These are phyloP conservation scores for Xylaria sp. DNA, from an alignment of 2,329 filamentous ascomycete genomes.

Conservation along the genomic window DNA sequence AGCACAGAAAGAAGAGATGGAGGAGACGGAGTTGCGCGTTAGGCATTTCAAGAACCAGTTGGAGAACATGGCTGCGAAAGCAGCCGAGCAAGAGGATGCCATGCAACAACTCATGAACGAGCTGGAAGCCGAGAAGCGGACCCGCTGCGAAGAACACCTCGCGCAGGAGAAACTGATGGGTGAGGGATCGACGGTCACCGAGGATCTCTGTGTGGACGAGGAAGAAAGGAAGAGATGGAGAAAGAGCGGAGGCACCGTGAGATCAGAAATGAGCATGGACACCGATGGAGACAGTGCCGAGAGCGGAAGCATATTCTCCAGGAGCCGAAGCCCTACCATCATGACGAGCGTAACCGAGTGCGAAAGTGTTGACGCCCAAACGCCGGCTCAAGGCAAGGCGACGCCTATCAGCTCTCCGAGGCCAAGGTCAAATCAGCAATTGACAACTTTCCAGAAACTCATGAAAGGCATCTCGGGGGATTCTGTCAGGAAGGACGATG, in stretches of 20 bases:
- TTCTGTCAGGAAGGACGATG: constrained; percentile 31
- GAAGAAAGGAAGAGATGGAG: constrained; percentile 49
- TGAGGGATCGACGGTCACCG: constrained; percentile 49
- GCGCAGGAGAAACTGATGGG: constrained; percentile 37
- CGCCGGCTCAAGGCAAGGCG: constrained; percentile 13
- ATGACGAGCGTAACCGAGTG: constrained; percentile 36
- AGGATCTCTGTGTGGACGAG: constrained; percentile 58
- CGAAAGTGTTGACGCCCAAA: constrained; percentile 18
- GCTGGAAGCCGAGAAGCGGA: constrained; percentile 54
- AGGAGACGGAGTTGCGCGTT: constrained; percentile 56
- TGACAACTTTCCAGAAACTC: constrained; percentile 52
- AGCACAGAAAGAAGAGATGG: constrained; percentile 56
- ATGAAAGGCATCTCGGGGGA: constrained; percentile 49
- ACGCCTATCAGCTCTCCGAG: constrained; percentile 21
- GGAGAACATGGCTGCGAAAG: constrained; percentile 59
- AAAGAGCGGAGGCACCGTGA: constrained; percentile 46
- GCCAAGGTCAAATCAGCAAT: constrained; percentile 39
- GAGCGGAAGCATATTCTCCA: constrained; percentile 62
- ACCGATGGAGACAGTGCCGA: constrained; percentile 55
- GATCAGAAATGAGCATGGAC: constrained; percentile 49
- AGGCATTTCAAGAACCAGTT: constrained; percentile 61
- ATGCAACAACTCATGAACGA: constrained; percentile 55
- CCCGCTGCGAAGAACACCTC: constrained; percentile 44
- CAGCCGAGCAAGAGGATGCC: constrained; percentile 55
- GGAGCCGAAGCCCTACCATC: constrained; percentile 60